phyloP scores from a whole-genome alignment of 2,329 filamentous ascomycete genomes.

The Epichloe amarillans region DNA sequence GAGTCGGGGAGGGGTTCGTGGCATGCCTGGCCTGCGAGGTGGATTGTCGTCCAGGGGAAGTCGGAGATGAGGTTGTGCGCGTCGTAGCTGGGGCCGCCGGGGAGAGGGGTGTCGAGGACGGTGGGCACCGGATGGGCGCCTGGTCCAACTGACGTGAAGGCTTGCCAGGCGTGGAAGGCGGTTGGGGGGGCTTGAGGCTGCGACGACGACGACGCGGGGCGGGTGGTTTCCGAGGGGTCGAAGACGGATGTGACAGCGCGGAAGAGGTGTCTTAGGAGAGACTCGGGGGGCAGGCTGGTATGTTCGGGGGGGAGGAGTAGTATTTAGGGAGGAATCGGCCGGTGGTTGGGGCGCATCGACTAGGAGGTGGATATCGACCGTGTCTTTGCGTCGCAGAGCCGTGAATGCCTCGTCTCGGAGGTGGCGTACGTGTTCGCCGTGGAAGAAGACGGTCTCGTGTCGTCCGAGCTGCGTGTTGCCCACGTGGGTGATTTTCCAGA shows the following conservation, averaged over 20 bases:
- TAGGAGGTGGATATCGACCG: slow-evolving; percentile 60
- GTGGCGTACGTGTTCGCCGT: slow-evolving; percentile 61
- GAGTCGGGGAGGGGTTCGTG: slow-evolving; percentile 38
- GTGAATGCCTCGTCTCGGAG: slow-evolving; percentile 76
- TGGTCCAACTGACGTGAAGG: slow-evolving; percentile 37
- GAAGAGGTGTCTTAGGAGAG: slow-evolving; percentile 33
- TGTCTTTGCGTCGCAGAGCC: slow-evolving; percentile 56
- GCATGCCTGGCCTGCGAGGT: slow-evolving; percentile 59
- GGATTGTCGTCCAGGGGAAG: slow-evolving; percentile 59
- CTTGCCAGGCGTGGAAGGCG: slow-evolving; percentile 33
- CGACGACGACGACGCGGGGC: slow-evolving; percentile 16
- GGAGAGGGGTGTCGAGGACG: slow-evolving; percentile 40
- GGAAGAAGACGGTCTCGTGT: slow-evolving; percentile 76
- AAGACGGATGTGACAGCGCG: slow-evolving; percentile 33
- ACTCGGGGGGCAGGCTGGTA: slow-evolving; percentile 16
- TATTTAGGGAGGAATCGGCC: slow-evolving; percentile 13
- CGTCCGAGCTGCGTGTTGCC: slow-evolving; percentile 71
- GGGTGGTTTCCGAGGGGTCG: slow-evolving; percentile 18
- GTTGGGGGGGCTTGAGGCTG: slow-evolving; percentile 22
- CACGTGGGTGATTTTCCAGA: slow-evolving; percentile 65
- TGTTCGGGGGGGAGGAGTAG: background rate
- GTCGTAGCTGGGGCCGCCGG: slow-evolving; percentile 28
- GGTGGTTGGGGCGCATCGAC: slow-evolving; percentile 14
- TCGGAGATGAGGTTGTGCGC: slow-evolving; percentile 22
- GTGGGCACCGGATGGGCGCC: slow-evolving; percentile 60